Evolutionary conservation across 2,329 filamentous ascomycete species (phyloP), one percentile per base, ranked within the genome.

Genomic region (Teratosphaeria viscida): DNA sequence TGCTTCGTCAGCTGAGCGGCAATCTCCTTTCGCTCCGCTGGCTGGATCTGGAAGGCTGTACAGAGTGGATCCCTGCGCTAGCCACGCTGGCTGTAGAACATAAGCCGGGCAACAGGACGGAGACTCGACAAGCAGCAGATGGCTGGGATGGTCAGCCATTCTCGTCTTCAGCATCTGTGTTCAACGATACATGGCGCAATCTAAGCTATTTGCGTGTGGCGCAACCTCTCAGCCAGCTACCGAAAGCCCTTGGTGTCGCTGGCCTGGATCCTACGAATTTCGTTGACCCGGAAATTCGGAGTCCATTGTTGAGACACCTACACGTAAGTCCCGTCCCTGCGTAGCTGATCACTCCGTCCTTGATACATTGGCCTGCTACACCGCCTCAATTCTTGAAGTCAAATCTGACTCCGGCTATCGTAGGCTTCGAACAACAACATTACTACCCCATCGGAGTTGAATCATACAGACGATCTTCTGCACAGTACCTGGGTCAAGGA

Each of bases 41-140:
- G 82, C 75, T 86, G 1, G 84, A 86, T 64, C 72, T 86, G 1
- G 81, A 85, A 67, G 83, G 83, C 8, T 86, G 84, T 65, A 70
- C 69, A 2, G 72, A 75, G 26, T 86, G 84, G 84, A 66, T 80
- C 35, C 73, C 75, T 16, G 81, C 82, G 0, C 68, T 86, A 26
- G 55, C 32, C 10, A 54, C n/a, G 63, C 65, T n/a, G 59, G 54
- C 49, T 12, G 53, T 39, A 12, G 54, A 37, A 19, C 8, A 52
- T 35, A 8, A 35, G 5, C 6, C 12, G 29, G 37, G n/a, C 16
- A 37, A n/a, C 43, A 27, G 57, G 43, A 61, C 14, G 52, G 35
- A 14, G 43, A 55, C 10, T 29, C 29, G 29, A 32, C 29, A 59
- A 35, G 23, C 23, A 1, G 3, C 3, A 54, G 54, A 59, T n/a